A percentile compares a stretch with the other conserved stretches of the same genome.
Conservation (phyloP, 2,329 filamentous ascomycete species). For the Fusarium vanettenii region DNA sequence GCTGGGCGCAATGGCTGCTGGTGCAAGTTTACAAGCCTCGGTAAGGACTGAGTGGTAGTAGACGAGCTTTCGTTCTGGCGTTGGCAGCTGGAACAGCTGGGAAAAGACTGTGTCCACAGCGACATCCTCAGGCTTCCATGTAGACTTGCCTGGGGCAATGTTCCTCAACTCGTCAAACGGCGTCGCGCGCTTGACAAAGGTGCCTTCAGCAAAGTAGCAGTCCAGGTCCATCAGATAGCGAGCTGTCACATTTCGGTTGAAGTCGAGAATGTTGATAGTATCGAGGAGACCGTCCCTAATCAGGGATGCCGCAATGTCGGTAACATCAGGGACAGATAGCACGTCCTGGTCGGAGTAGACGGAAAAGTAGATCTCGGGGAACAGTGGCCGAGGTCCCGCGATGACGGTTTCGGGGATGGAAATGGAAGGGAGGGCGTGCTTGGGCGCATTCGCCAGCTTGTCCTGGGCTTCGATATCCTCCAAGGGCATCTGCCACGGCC, state of each 20-base stretch:
- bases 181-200: constrained; percentile 93
- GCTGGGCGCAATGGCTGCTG: constrained; percentile 94
- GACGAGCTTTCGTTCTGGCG: constrained; percentile 90
- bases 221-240: constrained; percentile 94
- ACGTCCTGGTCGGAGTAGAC: constrained; percentile 90
- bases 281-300: constrained; percentile 89
- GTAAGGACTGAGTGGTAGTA: constrained; percentile 97
- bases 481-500: constrained; percentile 73
- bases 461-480: constrained; percentile 70
- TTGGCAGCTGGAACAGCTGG: constrained; percentile 88
- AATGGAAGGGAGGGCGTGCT: constrained; percentile 83
- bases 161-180: constrained; percentile 89
- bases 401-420: constrained; percentile 80
- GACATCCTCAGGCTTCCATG: constrained; percentile 98
- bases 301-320: constrained; percentile 82
- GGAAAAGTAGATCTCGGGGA: constrained; percentile 94
- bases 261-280: constrained; percentile 93
- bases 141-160: constrained; percentile 72
- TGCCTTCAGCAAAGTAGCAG: constrained; percentile 90
- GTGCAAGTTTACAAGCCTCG: constrained; percentile 94
- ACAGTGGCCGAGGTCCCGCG: constrained; percentile 79
- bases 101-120: constrained; percentile 98
- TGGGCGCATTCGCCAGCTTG: constrained; percentile 70
- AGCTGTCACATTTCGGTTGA: constrained; percentile 88
- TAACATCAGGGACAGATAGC: constrained; percentile 84